Evolutionary conservation across 2,329 filamentous ascomycete genomes (phyloP).

Genomic region (Colletotrichum lentis): DNA sequence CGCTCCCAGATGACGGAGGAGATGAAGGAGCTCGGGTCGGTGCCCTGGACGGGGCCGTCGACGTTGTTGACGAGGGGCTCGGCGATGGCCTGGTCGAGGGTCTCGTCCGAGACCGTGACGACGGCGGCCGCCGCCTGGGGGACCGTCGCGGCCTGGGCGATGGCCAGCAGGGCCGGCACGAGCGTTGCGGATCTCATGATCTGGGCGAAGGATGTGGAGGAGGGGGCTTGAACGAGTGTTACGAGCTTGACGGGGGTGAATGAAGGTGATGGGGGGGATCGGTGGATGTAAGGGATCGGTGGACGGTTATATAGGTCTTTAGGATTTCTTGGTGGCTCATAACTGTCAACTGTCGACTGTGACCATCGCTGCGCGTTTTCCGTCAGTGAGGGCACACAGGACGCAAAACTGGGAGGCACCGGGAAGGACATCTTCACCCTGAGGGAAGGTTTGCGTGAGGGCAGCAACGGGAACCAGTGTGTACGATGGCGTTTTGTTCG

Average conservation of each 20-base stretch:
- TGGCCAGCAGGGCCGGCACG: constrained; percentile 19
- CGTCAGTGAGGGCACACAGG: too few species aligned
- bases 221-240: background rate
- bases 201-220: background rate
- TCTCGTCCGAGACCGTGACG: background rate
- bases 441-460: background rate
- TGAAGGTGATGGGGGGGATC: background rate
- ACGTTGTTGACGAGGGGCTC: constrained; percentile 4
- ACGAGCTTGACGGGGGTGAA: background rate
- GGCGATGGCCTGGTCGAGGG: background rate
- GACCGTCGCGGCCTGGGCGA: background rate
- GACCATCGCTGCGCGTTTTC: too few species aligned
- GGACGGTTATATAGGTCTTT: background rate
- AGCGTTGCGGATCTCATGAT: constrained; percentile 27
- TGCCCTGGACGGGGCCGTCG: background rate
- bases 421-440: background rate
- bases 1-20: background rate
- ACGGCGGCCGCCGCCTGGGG: background rate
- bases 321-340: background rate
- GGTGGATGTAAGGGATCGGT: background rate
- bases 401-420: too few species aligned
- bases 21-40: background rate
- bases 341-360: background rate
- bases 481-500: background rate
- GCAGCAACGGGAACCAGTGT: background rate